phyloP scores from a whole-genome alignment of 163 green algal genomes.

The Smithsoniella earleae region DNA sequence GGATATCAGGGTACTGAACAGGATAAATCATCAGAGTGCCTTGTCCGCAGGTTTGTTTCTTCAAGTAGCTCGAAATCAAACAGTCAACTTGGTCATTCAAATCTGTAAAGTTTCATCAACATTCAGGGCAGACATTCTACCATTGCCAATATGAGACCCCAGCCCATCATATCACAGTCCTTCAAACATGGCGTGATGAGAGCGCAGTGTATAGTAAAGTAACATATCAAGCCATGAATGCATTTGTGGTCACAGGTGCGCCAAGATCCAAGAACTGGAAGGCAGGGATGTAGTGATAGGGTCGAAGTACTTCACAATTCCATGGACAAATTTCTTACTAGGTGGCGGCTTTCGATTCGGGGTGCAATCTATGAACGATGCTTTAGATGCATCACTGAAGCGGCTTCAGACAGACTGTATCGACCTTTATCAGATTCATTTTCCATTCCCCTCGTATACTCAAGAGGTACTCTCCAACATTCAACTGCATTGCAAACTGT shows the following conservation, averaged over 20 bases:
- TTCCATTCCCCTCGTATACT: slow-evolving; percentile 40
- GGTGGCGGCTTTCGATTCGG: slow-evolving; percentile 34
- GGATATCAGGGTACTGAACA: slow-evolving; percentile 22
- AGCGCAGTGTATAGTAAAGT: no score
- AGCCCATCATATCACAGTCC: no score
- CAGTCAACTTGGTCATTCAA: no score
- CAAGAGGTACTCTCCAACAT: slow-evolving; percentile 34
- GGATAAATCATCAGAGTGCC: not conserved
- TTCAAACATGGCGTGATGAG: no score
- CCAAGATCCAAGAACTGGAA: not conserved
- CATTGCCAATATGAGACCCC: no score
- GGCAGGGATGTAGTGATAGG: not conserved
- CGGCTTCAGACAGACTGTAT: slow-evolving; percentile 32
- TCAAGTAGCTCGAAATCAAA: no score
- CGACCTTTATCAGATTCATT: slow-evolving; percentile 44
- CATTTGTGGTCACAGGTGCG: no score
- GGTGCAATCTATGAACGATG: slow-evolving; percentile 34
- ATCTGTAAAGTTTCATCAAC: no score
- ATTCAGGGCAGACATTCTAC: no score
- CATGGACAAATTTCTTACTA: slow-evolving; percentile 30
- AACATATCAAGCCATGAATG: no score
- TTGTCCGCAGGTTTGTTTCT: slow-evolving; percentile 11
- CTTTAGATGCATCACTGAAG: slow-evolving; percentile 37
- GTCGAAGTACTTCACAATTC: slow-evolving; percentile 31
- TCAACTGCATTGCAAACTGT: no score